A percentile compares a stretch with the other conserved stretches of the same genome.
Conservation (phyloP, 805 yeast genomes). For the Teunomyces lycoperdinae region DNA sequence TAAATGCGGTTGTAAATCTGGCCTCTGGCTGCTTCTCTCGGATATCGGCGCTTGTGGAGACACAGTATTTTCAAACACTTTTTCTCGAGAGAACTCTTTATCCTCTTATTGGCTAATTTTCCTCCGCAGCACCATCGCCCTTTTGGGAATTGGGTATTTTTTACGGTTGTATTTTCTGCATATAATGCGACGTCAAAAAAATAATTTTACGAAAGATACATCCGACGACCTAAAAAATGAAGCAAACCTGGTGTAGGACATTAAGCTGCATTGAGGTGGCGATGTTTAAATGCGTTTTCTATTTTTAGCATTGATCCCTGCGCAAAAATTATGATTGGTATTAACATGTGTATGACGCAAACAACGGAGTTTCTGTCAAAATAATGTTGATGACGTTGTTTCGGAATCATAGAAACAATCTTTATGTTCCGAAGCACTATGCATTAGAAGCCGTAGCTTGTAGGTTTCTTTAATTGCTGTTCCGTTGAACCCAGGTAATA, state of each 20-base stretch:
- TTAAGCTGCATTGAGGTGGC: too few relatives aligned
- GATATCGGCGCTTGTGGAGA: background rate
- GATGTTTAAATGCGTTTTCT: background rate
- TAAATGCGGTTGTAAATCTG: background rate
- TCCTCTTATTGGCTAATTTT: background rate
- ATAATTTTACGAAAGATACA: background rate
- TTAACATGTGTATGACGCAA: background rate
- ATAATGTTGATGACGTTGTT: background rate
- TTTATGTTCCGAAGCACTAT: background rate
- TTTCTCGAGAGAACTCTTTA: background rate
- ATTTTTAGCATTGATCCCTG: background rate
- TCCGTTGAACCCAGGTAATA: too few relatives aligned
- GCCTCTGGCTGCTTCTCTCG: background rate
- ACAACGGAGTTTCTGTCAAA: background rate
- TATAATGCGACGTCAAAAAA: background rate
- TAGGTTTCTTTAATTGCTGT: background rate
- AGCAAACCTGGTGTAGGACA: background rate
- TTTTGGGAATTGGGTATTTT: background rate
- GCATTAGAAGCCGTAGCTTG: background rate
- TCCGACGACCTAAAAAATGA: background rate
- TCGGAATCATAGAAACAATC: background rate
- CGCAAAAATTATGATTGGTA: background rate
- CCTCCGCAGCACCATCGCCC: background rate
- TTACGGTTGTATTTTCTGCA: background rate
- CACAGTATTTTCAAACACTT: background rate